phyloP scores from a whole-genome alignment of 2,329 filamentous ascomycete genomes.

The Aspergillus fumigatus region DNA sequence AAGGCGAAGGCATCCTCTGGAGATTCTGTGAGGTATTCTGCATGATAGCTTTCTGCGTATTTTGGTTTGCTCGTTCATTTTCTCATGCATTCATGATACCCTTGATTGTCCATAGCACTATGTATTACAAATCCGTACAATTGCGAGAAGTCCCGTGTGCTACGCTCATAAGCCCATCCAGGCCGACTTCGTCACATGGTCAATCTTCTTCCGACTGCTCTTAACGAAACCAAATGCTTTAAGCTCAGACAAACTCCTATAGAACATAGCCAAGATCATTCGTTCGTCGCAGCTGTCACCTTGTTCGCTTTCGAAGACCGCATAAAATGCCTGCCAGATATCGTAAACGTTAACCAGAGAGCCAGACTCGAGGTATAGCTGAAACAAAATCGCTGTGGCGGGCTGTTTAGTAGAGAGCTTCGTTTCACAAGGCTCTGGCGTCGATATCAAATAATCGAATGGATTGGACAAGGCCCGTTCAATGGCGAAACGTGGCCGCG shows the following conservation, averaged over 20 bases:
- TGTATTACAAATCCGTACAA: conserved; percentile 1
- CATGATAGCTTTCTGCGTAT: conserved; percentile 1
- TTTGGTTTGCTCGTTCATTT: conserved; percentile 5
- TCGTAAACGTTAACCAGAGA: conserved; percentile 58
- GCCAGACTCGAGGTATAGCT: conserved; percentile 60
- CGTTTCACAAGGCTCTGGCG: conserved; percentile 30
- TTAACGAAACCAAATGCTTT: conserved; percentile 83
- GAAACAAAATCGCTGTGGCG: conserved; percentile 56
- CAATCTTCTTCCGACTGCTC: conserved; percentile 81
- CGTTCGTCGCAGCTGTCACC: conserved; percentile 28
- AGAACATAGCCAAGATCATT: conserved; percentile 66
- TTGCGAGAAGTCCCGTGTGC: conserved; percentile 14
- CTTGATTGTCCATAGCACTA: conserved; percentile 15
- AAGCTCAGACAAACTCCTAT: conserved; percentile 78
- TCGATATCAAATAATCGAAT: conserved; percentile 57
- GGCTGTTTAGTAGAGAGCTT: conserved; percentile 51
- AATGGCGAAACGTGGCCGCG: conserved; percentile 54
- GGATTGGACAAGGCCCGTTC: conserved; percentile 57
- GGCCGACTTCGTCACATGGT: conserved; percentile 79
- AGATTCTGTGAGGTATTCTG: not conserved
- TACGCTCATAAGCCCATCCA: conserved; percentile 60
- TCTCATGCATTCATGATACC: conserved; percentile 29
- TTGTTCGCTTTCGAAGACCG: conserved; percentile 43
- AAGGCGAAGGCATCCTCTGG: not conserved
- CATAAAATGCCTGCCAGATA: conserved; percentile 58